phyloP scores from a whole-genome alignment of 202 grass and related monocot genomes.

The Schoenoplectus triqueter region DNA sequence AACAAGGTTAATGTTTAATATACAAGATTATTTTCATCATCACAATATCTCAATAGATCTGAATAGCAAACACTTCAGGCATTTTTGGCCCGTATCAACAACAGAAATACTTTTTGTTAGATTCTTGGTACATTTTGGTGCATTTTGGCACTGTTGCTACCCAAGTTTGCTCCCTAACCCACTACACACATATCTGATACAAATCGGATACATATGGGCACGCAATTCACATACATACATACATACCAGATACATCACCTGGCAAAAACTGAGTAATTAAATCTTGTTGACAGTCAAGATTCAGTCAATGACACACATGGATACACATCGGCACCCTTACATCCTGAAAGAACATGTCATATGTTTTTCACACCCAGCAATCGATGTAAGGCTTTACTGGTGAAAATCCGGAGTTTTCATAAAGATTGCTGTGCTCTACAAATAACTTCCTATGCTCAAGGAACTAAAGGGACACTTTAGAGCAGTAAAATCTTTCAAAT shows the following conservation, averaged over 20 bases:
- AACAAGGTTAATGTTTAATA: constrained; percentile 31
- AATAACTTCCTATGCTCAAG: neutral
- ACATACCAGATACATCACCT: too few relatives aligned
- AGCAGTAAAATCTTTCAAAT: neutral
- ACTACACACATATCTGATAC: neutral
- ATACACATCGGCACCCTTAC: neutral
- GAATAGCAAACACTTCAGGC: constrained; percentile 7
- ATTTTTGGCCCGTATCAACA: constrained; percentile 42
- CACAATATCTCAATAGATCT: neutral
- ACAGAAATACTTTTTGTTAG: neutral
- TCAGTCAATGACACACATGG: too few relatives aligned
- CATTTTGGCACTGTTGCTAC: neutral
- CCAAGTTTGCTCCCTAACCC: neutral
- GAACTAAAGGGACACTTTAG: neutral
- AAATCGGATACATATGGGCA: neutral
- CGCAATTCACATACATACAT: neutral
- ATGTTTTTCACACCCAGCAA: too few relatives aligned
- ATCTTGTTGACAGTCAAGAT: neutral
- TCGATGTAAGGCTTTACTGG: neutral
- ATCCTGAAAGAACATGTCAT: neutral
- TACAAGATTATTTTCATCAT: constrained; percentile 10
- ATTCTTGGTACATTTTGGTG: too few relatives aligned
- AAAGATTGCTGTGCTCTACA: neutral
- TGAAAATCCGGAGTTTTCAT: neutral
- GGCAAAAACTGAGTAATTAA: too few relatives aligned